A percentile compares a stretch with the other conserved stretches of the same genome.
phyloP scores from a whole-genome alignment of 2,329 filamentous ascomycete species.

The Botryotinia narcissicola region DNA sequence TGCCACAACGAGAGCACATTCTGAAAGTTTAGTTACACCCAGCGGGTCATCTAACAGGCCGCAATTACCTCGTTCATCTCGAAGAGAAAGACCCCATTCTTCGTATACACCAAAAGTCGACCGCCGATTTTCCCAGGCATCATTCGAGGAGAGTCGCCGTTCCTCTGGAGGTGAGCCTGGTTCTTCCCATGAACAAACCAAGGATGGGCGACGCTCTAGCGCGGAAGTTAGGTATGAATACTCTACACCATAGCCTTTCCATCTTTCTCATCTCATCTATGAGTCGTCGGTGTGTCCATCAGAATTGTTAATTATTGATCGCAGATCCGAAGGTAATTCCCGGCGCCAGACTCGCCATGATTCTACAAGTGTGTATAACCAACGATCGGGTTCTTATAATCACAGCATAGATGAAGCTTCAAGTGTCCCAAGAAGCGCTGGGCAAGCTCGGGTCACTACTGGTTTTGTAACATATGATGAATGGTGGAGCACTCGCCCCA shows the following conservation, averaged over 20 bases:
- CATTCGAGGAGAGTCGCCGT: neutral
- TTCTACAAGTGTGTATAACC: neutral
- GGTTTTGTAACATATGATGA: neutral
- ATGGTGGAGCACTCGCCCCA: neutral
- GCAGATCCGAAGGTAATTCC: neutral
- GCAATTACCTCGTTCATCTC: neutral
- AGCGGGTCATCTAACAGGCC: neutral
- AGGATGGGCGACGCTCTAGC: neutral
- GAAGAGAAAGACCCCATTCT: neutral
- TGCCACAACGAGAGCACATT: neutral
- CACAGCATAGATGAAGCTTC: neutral
- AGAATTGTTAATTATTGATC: neutral
- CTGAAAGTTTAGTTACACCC: neutral
- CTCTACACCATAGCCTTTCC: rapidly evolving
- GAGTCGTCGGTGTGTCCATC: neutral
- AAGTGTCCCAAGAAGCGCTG: neutral
- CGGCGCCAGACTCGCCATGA: neutral
- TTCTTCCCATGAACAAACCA: neutral
- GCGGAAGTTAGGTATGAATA: neutral
- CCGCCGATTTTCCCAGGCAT: neutral
- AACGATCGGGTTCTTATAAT: rapidly evolving
- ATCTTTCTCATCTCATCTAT: neutral
- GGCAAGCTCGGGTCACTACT: neutral
- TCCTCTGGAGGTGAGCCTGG: neutral
- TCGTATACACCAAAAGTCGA: neutral